Conservation (phyloP, 2,329 filamentous ascomycete species). For the Trichophyton mentagrophytes region DNA sequence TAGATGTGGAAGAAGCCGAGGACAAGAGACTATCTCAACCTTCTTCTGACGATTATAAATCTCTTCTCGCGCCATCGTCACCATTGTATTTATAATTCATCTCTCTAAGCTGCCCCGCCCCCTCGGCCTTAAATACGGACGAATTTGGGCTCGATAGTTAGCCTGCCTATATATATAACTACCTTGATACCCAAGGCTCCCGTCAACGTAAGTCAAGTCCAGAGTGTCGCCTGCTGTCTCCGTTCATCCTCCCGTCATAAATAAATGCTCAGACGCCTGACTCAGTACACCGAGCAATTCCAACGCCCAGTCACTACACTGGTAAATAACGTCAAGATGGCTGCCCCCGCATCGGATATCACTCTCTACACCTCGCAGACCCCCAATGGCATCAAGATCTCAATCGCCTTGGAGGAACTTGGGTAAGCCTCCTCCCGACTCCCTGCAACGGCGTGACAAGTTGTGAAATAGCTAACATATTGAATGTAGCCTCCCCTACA, state of each 20-base stretch:
- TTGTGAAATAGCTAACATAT: conserved; percentile 10
- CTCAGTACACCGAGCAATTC: conserved; percentile 10
- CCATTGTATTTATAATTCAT: not conserved
- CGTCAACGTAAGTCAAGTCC: too few species aligned
- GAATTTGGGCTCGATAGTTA: not conserved
- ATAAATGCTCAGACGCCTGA: conserved; percentile 8
- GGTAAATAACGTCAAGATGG: conserved; percentile 5
- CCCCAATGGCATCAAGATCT: conserved; percentile 82
- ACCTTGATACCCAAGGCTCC: not conserved
- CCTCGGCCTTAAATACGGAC: not conserved
- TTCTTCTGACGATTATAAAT: not conserved
- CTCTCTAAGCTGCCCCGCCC: not conserved
- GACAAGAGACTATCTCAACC: not conserved
- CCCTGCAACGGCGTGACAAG: not conserved
- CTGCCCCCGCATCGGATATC: conserved; percentile 45
- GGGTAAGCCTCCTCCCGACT: conserved; percentile 29
- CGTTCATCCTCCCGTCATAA: not conserved
- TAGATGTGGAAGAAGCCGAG: too few species aligned
- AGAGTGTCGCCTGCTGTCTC: too few species aligned
- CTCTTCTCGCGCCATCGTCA: not conserved
- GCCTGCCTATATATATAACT: not conserved
- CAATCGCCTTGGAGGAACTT: conserved; percentile 75
- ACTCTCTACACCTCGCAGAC: conserved; percentile 72
- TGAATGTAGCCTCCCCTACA: conserved; percentile 52
- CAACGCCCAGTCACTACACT: not conserved